Conservation (phyloP, 176 grass and related monocot species). For the Rhynchospora pubera region DNA sequence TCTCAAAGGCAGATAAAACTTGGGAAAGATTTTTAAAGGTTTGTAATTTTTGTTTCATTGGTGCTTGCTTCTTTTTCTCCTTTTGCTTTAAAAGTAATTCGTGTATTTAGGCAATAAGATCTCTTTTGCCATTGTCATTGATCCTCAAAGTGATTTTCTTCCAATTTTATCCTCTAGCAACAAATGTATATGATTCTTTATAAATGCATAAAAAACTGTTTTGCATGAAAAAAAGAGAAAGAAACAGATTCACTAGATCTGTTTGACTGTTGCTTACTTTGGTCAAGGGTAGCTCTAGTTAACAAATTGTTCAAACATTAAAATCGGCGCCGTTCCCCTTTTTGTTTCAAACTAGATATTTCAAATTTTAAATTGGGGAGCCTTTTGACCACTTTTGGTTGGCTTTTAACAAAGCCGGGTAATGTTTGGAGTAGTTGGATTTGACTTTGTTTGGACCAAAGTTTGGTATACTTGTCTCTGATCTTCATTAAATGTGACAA, state of each 20-base stretch:
- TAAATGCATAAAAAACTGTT: neutral
- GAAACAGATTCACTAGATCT: neutral
- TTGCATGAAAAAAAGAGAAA: neutral
- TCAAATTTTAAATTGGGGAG: neutral
- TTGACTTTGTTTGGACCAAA: neutral
- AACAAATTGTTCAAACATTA: neutral
- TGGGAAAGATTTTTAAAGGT: neutral
- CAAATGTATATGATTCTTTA: no score
- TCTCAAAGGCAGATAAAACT: neutral
- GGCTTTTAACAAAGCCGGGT: neutral
- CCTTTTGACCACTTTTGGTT: neutral
- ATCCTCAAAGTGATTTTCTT: neutral
- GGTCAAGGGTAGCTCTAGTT: neutral
- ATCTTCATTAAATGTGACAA: neutral
- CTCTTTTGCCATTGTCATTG: neutral
- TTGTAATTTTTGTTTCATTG: slow-evolving; percentile 12
- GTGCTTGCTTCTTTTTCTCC: neutral
- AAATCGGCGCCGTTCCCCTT: slow-evolving; percentile 8
- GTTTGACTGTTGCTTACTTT: neutral
- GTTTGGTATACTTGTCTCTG: neutral
- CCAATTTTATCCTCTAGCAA: no score
- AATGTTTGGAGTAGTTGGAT: neutral
- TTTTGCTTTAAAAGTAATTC: neutral
- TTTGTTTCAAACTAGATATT: neutral
- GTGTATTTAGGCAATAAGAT: slow-evolving; percentile 7